These are phyloP conservation scores for Sclerotinia sclerotiorum DNA, from an alignment of 2,329 filamentous ascomycete species.

Conservation along the genomic window DNA sequence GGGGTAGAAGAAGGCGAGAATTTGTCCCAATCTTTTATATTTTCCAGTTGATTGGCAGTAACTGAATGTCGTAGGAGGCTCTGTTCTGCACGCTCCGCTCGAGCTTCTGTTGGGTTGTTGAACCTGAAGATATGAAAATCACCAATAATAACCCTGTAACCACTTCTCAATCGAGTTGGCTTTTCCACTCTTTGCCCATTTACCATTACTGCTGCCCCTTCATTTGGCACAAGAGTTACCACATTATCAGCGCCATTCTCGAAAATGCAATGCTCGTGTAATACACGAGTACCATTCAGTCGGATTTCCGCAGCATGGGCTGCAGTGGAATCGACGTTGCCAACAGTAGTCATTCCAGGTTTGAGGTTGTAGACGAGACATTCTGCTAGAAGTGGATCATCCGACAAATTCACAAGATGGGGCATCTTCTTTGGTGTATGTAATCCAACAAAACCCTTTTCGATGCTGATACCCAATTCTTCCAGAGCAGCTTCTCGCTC, in stretches of 20 bases:
- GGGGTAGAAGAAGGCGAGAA: conserved; percentile 62
- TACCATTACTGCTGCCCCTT: conserved; percentile 97
- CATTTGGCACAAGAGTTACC: conserved; percentile 85
- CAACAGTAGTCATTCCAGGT: conserved; percentile 88
- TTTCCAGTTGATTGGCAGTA: conserved; percentile 60
- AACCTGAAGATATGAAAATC: conserved; percentile 99
- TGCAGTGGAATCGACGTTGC: conserved; percentile 83
- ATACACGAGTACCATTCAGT: conserved; percentile 88
- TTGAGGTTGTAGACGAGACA: conserved; percentile 98
- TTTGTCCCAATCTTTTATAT: conserved; percentile 53
- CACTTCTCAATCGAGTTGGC: conserved; percentile 81
- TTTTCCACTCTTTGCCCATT: conserved; percentile 89
- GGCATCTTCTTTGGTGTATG: conserved; percentile 99
- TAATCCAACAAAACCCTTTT: conserved; percentile 94
- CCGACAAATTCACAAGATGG: conserved; percentile 96
- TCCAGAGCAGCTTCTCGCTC: conserved; percentile 93
- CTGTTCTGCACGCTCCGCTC: conserved; percentile 85
- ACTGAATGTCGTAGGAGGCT: conserved; percentile 84
- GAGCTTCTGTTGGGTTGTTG: conserved; percentile 94
- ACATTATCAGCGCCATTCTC: conserved; percentile 82
- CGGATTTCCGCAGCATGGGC: conserved; percentile 80
- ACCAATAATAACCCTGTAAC: conserved; percentile 90
- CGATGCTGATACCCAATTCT: conserved; percentile 96
- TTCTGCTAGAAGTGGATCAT: conserved; percentile 88
- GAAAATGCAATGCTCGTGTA: conserved; percentile 90